Evolutionary conservation across 768 basidiomycete species (phyloP).

Genomic region (Panus rudis): DNA sequence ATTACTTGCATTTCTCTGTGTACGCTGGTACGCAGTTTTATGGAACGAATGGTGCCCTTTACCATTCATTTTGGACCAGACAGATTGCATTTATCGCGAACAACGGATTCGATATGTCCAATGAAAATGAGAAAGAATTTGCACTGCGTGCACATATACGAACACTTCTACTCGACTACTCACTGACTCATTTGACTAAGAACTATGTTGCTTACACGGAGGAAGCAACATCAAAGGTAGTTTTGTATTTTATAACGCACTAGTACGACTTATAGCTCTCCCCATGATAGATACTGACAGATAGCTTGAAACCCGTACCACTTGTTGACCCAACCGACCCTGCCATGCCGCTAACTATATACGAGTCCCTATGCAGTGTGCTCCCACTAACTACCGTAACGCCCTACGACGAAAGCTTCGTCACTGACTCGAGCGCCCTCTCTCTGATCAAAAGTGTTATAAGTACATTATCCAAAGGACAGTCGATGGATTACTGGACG

Average conservation of each 20-base stretch:
- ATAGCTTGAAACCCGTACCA: constrained; percentile 37
- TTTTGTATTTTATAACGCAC: neutral
- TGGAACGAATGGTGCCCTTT: too few species aligned
- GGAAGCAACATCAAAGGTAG: constrained; percentile 39
- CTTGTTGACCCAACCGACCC: constrained; percentile 45
- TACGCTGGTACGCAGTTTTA: too few species aligned
- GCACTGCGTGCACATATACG: constrained; percentile 41
- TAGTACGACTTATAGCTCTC: neutral
- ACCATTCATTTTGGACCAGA: too few species aligned
- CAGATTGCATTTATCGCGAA: too few species aligned
- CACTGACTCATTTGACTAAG: constrained; percentile 42
- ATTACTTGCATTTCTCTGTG: too few species aligned
- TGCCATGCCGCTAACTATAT: constrained; percentile 22
- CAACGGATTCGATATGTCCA: too few species aligned
- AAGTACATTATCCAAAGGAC: neutral
- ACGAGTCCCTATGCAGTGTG: neutral
- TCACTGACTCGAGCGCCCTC: too few species aligned
- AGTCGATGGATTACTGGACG: constrained; percentile 24
- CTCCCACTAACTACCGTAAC: neutral
- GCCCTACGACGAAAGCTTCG: constrained; percentile 42
- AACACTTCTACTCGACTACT: constrained; percentile 47
- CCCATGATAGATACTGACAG: constrained; percentile 33
- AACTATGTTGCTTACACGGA: constrained; percentile 52
- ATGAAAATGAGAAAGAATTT: constrained; percentile 13
- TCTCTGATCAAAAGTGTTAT: too few species aligned